Conservation (phyloP, 257 asterid species). For the Ocimum tenuiflorum region DNA sequence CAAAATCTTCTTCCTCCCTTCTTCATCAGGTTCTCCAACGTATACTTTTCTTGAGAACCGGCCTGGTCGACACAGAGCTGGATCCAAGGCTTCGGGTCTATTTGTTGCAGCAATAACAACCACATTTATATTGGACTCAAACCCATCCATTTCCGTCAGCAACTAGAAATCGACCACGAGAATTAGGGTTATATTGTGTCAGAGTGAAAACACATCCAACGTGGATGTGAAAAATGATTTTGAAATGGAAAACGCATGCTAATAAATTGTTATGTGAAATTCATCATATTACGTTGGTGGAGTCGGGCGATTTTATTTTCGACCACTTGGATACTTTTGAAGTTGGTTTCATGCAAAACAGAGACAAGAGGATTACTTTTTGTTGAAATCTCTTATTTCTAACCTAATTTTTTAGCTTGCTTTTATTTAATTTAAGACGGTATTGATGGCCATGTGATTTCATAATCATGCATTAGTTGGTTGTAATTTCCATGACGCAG, state of each 20-base stretch:
- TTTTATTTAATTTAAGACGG: no score
- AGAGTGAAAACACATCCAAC: neutral
- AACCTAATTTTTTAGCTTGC: no score
- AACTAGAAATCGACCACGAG: slow-evolving; percentile 39
- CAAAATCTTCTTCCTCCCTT: slow-evolving; percentile 80
- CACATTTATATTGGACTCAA: slow-evolving; percentile 60
- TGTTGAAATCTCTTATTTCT: no score
- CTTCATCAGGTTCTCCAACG: slow-evolving; percentile 95
- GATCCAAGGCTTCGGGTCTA: slow-evolving; percentile 93
- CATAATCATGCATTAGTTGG: no score
- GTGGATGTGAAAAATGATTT: neutral
- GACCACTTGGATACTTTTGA: no score
- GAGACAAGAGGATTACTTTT: neutral
- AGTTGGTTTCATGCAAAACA: neutral
- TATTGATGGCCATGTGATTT: neutral
- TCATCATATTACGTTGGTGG: no score
- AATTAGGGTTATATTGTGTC: neutral
- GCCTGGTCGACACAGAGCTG: slow-evolving; percentile 95
- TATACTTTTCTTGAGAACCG: slow-evolving; percentile 92
- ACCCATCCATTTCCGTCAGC: slow-evolving; percentile 99
- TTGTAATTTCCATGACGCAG: neutral
- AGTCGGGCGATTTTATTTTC: no score
- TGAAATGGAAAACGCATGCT: neutral
- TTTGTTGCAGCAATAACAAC: slow-evolving; percentile 94
- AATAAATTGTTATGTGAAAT: no score